Conservation (phyloP, 75 land plant species). For the Pinus taeda region DNA sequence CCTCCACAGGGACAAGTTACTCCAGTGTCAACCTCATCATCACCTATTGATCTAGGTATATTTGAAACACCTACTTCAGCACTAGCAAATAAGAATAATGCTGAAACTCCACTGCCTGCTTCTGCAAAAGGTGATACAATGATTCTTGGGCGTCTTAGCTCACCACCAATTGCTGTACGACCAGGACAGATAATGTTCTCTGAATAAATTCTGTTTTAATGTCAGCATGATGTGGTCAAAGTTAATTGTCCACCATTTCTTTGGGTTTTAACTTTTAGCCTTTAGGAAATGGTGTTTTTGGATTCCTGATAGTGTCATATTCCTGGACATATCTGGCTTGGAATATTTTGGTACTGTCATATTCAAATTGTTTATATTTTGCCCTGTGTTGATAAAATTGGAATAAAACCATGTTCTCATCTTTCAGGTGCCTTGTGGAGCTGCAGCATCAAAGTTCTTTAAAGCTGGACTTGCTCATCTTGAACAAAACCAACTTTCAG, state of each 20-base stretch:
- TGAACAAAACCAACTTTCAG: no score
- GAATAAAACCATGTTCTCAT: neutral
- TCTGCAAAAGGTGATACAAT: no score
- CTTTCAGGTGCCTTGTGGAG: constrained; percentile 40
- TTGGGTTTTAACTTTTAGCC: neutral
- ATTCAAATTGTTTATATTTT: neutral
- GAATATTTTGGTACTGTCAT: neutral
- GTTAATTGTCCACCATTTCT: neutral
- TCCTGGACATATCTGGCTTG: neutral
- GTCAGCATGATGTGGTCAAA: neutral
- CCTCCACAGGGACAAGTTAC: constrained; percentile 50
- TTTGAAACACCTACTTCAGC: constrained; percentile 26
- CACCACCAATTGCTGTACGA: no score
- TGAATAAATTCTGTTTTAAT: neutral
- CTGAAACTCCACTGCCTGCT: no score
- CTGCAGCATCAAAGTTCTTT: no score
- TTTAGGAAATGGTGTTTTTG: neutral
- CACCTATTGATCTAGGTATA: constrained; percentile 63
- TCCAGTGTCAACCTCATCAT: constrained; percentile 28
- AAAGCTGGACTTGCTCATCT: no score
- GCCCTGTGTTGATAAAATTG: neutral
- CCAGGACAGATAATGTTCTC: neutral
- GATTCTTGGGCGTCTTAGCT: no score
- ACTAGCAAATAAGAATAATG: neutral
- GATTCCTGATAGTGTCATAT: constrained; percentile 2